Conservation (phyloP, 495 filamentous ascomycete species). For the Aspergillus bridgeri region DNA sequence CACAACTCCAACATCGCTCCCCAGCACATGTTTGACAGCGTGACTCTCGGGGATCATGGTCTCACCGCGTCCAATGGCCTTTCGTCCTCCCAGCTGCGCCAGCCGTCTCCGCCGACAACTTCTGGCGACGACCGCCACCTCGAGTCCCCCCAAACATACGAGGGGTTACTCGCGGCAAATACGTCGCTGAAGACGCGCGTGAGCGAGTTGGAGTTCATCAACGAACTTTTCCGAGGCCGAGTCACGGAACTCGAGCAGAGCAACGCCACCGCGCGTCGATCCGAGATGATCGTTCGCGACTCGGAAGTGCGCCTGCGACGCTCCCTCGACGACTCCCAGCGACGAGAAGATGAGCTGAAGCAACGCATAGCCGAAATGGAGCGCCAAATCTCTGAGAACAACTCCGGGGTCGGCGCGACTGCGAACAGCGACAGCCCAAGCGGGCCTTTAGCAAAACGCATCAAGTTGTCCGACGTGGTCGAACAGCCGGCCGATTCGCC, state of each 20-base stretch:
- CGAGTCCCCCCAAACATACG: constrained; percentile 75
- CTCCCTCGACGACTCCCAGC: constrained; percentile 70
- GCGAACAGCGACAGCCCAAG: constrained; percentile 27
- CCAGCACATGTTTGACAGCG: constrained; percentile 74
- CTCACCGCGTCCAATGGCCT: constrained; percentile 58
- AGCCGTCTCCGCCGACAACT: constrained; percentile 65
- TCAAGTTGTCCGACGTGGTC: constrained; percentile 42
- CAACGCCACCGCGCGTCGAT: constrained; percentile 61
- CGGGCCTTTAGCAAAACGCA: constrained; percentile 47
- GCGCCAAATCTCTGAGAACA: constrained; percentile 48
- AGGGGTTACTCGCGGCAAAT: constrained; percentile 72
- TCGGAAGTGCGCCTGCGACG: constrained; percentile 60
- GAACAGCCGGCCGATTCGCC: constrained; percentile 39
- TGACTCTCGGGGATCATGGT: constrained; percentile 59
- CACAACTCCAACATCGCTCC: constrained; percentile 71
- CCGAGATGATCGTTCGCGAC: constrained; percentile 54
- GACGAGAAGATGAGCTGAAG: constrained; percentile 79
- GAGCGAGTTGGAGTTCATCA: constrained; percentile 91
- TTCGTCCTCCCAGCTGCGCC: constrained; percentile 49
- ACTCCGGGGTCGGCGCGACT: constrained; percentile 10
- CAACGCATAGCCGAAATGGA: constrained; percentile 78
- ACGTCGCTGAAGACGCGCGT: constrained; percentile 84
- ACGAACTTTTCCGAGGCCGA: constrained; percentile 86
- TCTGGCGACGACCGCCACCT: constrained; percentile 72
- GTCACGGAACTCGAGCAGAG: constrained; percentile 82